A percentile compares a stretch with the other conserved stretches of the same genome.
Evolutionary conservation across 768 basidiomycete species (phyloP).

Genomic region (Rhizopogon rudus): DNA sequence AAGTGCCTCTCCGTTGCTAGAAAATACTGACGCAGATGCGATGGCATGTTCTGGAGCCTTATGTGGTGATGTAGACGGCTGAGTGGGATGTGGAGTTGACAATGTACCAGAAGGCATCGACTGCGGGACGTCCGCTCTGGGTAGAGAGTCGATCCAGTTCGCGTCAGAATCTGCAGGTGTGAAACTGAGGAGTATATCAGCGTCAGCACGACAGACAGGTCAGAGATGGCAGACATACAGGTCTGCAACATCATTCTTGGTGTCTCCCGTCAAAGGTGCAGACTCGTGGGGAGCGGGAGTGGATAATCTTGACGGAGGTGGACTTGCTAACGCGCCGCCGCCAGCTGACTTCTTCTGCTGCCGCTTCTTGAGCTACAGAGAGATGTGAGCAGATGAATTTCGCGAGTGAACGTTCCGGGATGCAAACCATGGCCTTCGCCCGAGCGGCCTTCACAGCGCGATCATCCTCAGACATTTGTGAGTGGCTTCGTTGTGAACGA

Average conservation of each 20-base stretch:
- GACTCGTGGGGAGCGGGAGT: conserved; percentile 48
- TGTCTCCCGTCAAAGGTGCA: conserved; percentile 29
- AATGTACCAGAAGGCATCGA: conserved; percentile 27
- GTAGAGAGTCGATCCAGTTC: conserved; percentile 61
- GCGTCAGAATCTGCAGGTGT: conserved; percentile 35
- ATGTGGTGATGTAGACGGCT: conserved; percentile 14
- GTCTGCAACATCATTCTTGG: conserved; percentile 52
- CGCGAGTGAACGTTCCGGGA: background rate
- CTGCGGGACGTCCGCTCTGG: conserved; percentile 34
- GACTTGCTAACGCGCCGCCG: conserved; percentile 32
- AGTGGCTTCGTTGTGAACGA: conserved; percentile 7
- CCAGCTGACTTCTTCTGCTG: conserved; percentile 66
- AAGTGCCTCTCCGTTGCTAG: background rate
- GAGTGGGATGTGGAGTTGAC: conserved; percentile 23
- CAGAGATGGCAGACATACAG: conserved; percentile 46
- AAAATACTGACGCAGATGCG: too few relatives aligned
- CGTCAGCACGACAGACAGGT: conserved; percentile 1
- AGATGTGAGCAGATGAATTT: conserved; percentile 3
- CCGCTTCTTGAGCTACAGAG: conserved; percentile 69
- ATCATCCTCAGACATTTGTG: conserved; percentile 57
- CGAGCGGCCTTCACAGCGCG: conserved; percentile 79
- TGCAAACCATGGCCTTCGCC: conserved; percentile 73
- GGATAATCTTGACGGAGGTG: conserved; percentile 43
- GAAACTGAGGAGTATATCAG: conserved; percentile 33
- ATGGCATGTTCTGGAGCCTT: background rate